Base-by-base conservation (phyloP, 1,139 yeast species). In the Schwanniomyces etchellsii region DNA sequence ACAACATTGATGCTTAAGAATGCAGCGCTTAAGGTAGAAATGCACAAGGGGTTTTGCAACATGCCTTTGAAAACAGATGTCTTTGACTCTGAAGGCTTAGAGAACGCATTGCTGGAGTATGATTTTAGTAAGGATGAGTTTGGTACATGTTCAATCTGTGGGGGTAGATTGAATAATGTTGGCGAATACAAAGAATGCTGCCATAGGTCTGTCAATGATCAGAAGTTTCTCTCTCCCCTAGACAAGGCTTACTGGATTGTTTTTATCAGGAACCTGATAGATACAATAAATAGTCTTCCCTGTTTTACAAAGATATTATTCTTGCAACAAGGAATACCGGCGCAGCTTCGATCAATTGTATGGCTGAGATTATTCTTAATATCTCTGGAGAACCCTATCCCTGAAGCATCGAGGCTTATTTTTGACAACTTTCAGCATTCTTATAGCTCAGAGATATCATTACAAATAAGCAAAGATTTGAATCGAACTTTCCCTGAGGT, bases 401-500 rank as follows among this genome's bases (percentile, higher is more conserved):
- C 73, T 1, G 60, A 57, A 17, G 51, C 65, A 5, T 53, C 67
- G 3, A 40, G 41, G 27, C 47, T 60, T 32, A 56, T 66, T 4
- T 66, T 46, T 44, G 45, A 48, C 28, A 66, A 66, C 47, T 66
- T 66, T 39, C 73, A 66, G 38, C 73, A 66, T 41, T 62, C 70
- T 2, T 66, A 66, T 43, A 57, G 50, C 41, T 38, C 52, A 5
- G 69, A 60, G 31, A 60, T 64, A 7, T 59, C 71, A 4, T 64
- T 70, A 35, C 81, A 77, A 38, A 79, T 79, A 38, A 62, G 69
- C 27, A 74, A 81, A 38, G 86, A 79, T 47, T 66, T 79, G 40
- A 66, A 64, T 39, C 54, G 86, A 35, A 78, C 86, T 0, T 80
- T 78, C 48, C 85, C 85, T 2, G 60, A 64, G 16, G 60, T 78